Conservation (phyloP, 805 yeast species). For the Zygosaccharomyces bailii region DNA sequence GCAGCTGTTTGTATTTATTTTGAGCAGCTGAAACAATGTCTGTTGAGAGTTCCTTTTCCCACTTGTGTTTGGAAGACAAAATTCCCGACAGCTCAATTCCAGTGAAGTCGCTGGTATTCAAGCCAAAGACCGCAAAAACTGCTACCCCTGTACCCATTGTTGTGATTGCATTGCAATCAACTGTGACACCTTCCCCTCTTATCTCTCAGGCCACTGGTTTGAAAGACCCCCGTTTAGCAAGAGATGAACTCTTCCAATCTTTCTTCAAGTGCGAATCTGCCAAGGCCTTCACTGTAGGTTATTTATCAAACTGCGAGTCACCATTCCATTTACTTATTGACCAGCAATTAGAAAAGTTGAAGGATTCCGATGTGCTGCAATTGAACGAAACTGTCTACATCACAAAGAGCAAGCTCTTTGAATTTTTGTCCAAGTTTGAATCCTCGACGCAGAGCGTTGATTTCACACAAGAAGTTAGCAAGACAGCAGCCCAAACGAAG, state of each 20-base stretch:
- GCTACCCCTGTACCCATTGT: constrained; percentile 76
- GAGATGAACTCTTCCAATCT: constrained; percentile 68
- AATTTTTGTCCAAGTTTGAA: constrained; percentile 41
- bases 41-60: constrained; percentile 63
- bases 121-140: constrained; percentile 85
- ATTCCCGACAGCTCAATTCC: constrained; percentile 47
- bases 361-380: constrained; percentile 31
- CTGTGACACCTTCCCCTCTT: constrained; percentile 62
- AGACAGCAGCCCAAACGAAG: constrained; percentile 38
- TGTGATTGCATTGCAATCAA: constrained; percentile 68
- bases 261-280: constrained; percentile 39
- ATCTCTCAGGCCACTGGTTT: constrained; percentile 66
- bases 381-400: constrained; percentile 29
- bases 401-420: constrained; percentile 26
- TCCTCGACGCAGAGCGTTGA: constrained; percentile 47
- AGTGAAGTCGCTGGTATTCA: constrained; percentile 78
- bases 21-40: constrained; percentile 44
- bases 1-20: too few relatives aligned
- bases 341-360: constrained; percentile 39
- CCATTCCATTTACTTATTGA: constrained; percentile 33
- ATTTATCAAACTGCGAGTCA: constrained; percentile 39
- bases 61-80: constrained; percentile 55
- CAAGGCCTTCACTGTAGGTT: constrained; percentile 31
- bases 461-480: constrained; percentile 39
- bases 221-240: constrained; percentile 86